phyloP scores from a whole-genome alignment of 805 yeast genomes.

The Spencermartinsiella europaea region DNA sequence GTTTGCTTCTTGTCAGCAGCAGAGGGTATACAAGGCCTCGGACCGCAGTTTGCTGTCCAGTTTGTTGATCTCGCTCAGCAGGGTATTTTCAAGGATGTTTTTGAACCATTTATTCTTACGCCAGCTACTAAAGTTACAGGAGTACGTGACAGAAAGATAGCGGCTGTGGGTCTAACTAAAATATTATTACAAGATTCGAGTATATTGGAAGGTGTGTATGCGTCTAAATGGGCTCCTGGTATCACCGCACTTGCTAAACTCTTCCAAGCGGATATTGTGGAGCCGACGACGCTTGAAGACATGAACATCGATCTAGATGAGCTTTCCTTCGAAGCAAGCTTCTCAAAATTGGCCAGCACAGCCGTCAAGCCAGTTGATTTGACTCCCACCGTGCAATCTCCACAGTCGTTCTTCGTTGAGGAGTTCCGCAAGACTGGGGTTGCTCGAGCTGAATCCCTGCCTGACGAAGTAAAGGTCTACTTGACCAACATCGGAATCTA shows the following conservation, averaged over 20 bases:
- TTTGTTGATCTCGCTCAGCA: constrained; percentile 36
- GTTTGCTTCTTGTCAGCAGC: constrained; percentile 48
- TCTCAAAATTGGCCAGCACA: constrained; percentile 65
- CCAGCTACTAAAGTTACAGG: constrained; percentile 36
- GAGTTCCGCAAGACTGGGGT: constrained; percentile 12
- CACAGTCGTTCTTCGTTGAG: constrained; percentile 24
- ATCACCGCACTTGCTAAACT: constrained; percentile 41
- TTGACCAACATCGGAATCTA: constrained; percentile 15
- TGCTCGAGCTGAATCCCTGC: constrained; percentile 15
- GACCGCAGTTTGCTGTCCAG: constrained; percentile 53
- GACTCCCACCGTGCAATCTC: constrained; percentile 40
- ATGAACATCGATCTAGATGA: constrained; percentile 54
- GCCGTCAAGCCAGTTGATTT: constrained; percentile 67
- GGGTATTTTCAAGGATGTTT: constrained; percentile 34
- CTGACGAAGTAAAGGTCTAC: constrained; percentile 15
- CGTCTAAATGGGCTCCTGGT: constrained; percentile 39
- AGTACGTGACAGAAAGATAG: constrained; percentile 40
- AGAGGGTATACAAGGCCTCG: constrained; percentile 32
- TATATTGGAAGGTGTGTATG: constrained; percentile 40
- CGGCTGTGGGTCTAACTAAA: constrained; percentile 46
- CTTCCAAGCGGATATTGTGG: constrained; percentile 39
- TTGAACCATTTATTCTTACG: constrained; percentile 31
- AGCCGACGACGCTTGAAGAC: constrained; percentile 34
- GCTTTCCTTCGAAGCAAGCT: constrained; percentile 80
- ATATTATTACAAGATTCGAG: constrained; percentile 35